phyloP scores from a whole-genome alignment of 108 stramenopile species.

The Pelagomonas calceolata region DNA sequence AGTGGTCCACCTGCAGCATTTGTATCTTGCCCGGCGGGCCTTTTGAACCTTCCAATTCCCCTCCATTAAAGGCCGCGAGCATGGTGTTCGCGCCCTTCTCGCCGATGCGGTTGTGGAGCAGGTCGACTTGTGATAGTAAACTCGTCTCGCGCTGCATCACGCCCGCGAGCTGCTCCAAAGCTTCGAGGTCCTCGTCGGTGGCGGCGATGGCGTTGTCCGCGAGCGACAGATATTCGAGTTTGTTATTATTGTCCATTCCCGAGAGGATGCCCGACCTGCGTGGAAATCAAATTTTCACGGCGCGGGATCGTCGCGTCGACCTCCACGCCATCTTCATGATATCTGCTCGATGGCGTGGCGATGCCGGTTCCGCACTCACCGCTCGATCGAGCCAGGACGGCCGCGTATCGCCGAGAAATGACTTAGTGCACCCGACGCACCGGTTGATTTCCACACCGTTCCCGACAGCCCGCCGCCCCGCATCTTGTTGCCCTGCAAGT shows the following conservation, averaged over 20 bases:
- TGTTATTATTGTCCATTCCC: constrained; percentile 31
- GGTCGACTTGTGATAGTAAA: constrained; percentile 23
- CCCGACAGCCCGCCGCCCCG: constrained; percentile 28
- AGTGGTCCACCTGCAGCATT: constrained; percentile 13
- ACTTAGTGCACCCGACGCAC: too few species aligned
- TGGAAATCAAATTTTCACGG: too few species aligned
- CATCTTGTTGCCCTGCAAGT: constrained; percentile 34
- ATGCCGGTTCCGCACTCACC: too few species aligned
- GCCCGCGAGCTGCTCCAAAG: constrained; percentile 25
- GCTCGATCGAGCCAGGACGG: too few species aligned
- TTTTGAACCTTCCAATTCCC: background rate
- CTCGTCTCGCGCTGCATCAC: constrained; percentile 19
- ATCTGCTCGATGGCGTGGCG: too few species aligned
- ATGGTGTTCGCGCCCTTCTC: background rate
- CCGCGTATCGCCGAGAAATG: too few species aligned
- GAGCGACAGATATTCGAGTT: constrained; percentile 24
- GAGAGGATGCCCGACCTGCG: constrained; percentile 19
- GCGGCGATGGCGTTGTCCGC: constrained; percentile 37
- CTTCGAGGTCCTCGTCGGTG: constrained; percentile 21
- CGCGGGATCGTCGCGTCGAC: too few species aligned
- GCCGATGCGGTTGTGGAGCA: constrained; percentile 43
- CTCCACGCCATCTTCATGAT: too few species aligned
- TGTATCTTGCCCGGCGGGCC: constrained; percentile 16
- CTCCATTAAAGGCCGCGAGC: background rate
- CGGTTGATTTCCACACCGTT: too few species aligned